Evolutionary conservation across 2,329 filamentous ascomycete genomes (phyloP), one percentile per base, ranked within the genome.

Genomic region (Pseudomassariella vexata): DNA sequence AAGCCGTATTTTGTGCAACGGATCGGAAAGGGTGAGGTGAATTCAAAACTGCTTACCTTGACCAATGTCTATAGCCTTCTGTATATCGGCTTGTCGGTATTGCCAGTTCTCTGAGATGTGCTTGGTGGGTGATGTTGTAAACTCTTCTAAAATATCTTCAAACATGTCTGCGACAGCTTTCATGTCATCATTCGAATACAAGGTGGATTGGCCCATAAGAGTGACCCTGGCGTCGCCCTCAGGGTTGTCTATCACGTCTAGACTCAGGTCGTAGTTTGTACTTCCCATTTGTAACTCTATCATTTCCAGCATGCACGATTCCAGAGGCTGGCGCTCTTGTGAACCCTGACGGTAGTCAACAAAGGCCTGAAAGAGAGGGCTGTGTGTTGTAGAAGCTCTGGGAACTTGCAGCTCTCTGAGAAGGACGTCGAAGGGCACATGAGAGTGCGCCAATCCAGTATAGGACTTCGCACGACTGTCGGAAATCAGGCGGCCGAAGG

Each of bases 291-390:
- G 11, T 18, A 45, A 36, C 10, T 46, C 16, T 24, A 38, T 14
- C 14, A 41, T 21, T 14, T 48, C 38, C 19, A 48, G 26, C 17
- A 47, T 27, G 22, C 36, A 40, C 19, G 49, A 38, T 24, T 38
- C 34, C 19, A 38, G 46, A 16, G 12, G 15, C 12, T 32, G 37
- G 24, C 38, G 40, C 30, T 53, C 45, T 7, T 39, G 36, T n/a
- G 39, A 32, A 10, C 43, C 48, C 9, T 46, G 41, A 8, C 49
- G 28, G 22, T 41, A 44, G 20, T 58, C 50, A 34, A 56, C 48
- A 5, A 47, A 40, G 2, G 46, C 50, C 37, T 68, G 65, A 41
- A 66, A 67, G 3, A 68, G 19, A 2, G 65, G 64, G 21, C 34
- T 56, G 29, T 59, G 40, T 1, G 48, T 37, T 1, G 53, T 32